A percentile compares a stretch with the other conserved stretches of the same genome.
phyloP scores from a whole-genome alignment of 2,329 filamentous ascomycete genomes.

The Cladobotryum mycophilum region DNA sequence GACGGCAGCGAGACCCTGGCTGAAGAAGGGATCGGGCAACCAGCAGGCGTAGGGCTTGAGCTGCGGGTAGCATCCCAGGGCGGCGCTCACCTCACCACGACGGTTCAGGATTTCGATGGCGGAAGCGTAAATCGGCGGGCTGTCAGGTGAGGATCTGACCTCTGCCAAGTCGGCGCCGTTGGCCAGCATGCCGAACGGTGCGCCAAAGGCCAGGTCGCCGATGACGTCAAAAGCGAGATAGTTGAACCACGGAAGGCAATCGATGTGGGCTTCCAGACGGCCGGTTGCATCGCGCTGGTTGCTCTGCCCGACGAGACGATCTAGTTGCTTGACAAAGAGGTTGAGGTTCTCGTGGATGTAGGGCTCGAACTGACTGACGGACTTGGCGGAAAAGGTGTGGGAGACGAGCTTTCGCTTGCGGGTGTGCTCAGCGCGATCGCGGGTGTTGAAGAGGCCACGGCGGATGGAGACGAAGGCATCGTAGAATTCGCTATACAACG shows the following conservation, averaged over 20 bases:
- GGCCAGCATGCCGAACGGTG: conserved; percentile 61
- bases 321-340: conserved; percentile 67
- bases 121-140: conserved; percentile 60
- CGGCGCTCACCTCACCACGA: conserved; percentile 76
- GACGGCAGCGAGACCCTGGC: conserved; percentile 65
- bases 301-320: conserved; percentile 47
- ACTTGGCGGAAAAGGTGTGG: conserved; percentile 81
- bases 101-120: conserved; percentile 87
- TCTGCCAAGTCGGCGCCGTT: conserved; percentile 72
- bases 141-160: conserved; percentile 55
- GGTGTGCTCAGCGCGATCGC: conserved; percentile 73
- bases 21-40: conserved; percentile 78
- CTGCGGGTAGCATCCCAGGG: conserved; percentile 66
- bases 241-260: conserved; percentile 69
- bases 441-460: conserved; percentile 83
- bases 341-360: conserved; percentile 79
- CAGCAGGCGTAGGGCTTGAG: conserved; percentile 77
- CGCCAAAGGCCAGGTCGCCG: conserved; percentile 44
- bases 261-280: conserved; percentile 56
- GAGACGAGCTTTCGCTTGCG: conserved; percentile 85
- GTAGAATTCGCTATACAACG: conserved; percentile 64
- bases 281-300: conserved; percentile 47
- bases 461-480: conserved; percentile 86
- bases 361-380: conserved; percentile 76
- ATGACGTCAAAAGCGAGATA: conserved; percentile 50